phyloP scores from a whole-genome alignment of 2,329 filamentous ascomycete genomes.

The Elsinoe arachidis region DNA sequence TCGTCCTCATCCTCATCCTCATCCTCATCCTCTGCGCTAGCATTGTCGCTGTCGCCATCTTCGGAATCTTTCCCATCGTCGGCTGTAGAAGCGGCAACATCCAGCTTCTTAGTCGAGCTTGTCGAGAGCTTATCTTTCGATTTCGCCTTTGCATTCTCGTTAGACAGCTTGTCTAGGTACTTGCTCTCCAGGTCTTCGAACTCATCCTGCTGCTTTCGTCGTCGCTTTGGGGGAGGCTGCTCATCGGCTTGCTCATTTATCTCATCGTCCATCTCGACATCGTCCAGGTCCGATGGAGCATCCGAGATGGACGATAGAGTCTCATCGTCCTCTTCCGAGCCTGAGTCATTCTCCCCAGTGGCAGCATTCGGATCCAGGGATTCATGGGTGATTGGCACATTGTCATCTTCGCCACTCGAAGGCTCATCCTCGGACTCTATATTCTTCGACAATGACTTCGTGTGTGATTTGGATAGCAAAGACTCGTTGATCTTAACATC shows the following conservation, averaged over 20 bases:
- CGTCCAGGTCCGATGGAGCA: conserved; percentile 19
- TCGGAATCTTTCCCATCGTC: conserved; percentile 21
- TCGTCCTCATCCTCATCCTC: conserved; percentile 22
- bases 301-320: conserved; percentile 22
- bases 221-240: conserved; percentile 36
- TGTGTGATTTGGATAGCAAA: conserved; percentile 20
- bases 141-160: conserved; percentile 31
- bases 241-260: conserved; percentile 27
- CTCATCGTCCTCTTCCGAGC: conserved; percentile 27
- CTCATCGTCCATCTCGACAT: conserved; percentile 25
- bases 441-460: conserved; percentile 19
- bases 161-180: conserved; percentile 58
- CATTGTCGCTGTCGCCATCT: conserved; percentile 21
- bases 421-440: not conserved
- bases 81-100: conserved; percentile 3
- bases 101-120: conserved; percentile 12
- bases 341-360: conserved; percentile 14
- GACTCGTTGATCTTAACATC: conserved; percentile 26
- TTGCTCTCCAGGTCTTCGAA: conserved; percentile 18
- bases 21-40: conserved; percentile 24
- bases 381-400: conserved; percentile 26
- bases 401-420: conserved; percentile 17
- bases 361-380: conserved; percentile 29
- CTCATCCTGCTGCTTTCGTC: conserved; percentile 46
- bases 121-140: conserved; percentile 16